Evolutionary conservation across 2,329 filamentous ascomycete species (phyloP).

Genomic region (Pseudogymnoascus pannorum): DNA sequence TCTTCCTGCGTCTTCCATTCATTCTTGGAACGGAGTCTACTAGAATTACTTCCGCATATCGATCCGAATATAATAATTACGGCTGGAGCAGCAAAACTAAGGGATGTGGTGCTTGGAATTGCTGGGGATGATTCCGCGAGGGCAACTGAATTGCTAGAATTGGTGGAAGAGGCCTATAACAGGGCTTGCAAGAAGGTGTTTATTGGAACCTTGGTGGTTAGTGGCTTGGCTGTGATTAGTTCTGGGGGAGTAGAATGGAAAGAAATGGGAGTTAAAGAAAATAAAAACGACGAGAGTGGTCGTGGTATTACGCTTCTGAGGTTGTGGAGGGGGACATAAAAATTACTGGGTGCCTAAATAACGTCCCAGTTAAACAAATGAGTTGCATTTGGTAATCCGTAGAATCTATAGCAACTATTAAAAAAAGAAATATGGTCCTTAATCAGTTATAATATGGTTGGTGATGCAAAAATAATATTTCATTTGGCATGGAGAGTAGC

Average conservation of each 20-base stretch:
- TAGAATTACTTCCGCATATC: not conserved
- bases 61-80: not conserved
- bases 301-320: not conserved
- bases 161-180: not conserved
- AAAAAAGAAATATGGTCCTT: not conserved
- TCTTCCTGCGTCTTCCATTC: conserved; percentile 55
- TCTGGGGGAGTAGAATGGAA: not conserved
- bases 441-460: not conserved
- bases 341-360: not conserved
- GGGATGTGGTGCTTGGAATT: not conserved
- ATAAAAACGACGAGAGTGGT: not conserved
- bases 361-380: not conserved
- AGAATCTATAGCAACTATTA: not conserved
- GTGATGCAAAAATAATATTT: not conserved
- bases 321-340: not conserved
- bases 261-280: not conserved
- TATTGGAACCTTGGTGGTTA: not conserved
- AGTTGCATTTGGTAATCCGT: too few species aligned
- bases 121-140: not conserved
- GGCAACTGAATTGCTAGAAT: not conserved
- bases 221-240: not conserved
- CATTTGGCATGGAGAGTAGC: not conserved
- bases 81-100: not conserved
- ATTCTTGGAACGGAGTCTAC: not conserved
- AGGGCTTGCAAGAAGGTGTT: not conserved